phyloP scores from a whole-genome alignment of 768 basidiomycete species.

The Cyclocybe cylindracea region DNA sequence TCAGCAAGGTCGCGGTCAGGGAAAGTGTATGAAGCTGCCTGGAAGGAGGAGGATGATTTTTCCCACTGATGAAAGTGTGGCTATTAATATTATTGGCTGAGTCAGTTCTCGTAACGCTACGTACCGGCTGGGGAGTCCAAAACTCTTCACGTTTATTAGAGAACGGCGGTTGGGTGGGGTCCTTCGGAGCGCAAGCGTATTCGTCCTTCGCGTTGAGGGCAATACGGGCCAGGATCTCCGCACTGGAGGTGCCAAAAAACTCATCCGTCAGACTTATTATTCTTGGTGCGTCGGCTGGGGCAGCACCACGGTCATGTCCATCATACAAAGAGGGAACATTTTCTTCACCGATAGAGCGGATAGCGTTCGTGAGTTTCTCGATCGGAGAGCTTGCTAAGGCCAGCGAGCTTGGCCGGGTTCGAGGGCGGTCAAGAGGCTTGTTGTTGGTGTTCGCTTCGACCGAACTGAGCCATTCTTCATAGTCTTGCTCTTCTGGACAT shows the following conservation, averaged over 20 bases:
- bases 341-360: no score
- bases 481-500: no score
- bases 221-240: neutral
- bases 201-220: neutral
- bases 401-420: no score
- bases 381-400: no score
- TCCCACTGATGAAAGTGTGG: slow-evolving; percentile 31
- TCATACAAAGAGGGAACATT: no score
- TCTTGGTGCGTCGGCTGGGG: no score
- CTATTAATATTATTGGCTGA: slow-evolving; percentile 8
- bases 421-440: slow-evolving; percentile 9
- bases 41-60: neutral
- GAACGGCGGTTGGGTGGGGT: neutral
- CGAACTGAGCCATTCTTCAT: no score
- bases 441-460: no score
- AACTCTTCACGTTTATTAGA: neutral
- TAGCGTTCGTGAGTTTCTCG: no score
- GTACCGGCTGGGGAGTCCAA: neutral
- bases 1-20: slow-evolving; percentile 49
- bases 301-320: slow-evolving; percentile 27
- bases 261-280: no score
- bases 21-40: slow-evolving; percentile 33
- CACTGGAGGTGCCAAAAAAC: no score
- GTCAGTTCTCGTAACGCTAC: neutral
- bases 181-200: slow-evolving; percentile 20